phyloP scores from a whole-genome alignment of 2,329 filamentous ascomycete genomes.

The Aspergillus fructus region DNA sequence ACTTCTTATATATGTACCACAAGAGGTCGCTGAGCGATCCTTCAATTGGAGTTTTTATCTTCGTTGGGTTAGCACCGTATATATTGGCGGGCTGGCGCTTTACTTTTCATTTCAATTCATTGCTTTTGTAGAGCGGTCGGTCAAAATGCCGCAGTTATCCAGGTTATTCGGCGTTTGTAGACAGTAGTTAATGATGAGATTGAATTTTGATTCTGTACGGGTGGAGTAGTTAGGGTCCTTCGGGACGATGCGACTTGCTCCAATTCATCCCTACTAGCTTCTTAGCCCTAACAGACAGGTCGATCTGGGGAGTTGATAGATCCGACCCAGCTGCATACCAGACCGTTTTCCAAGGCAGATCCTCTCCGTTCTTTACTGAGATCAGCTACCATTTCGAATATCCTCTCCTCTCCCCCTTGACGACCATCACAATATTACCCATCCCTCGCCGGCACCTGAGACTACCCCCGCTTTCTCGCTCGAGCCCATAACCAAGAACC shows the following conservation, averaged over 20 bases:
- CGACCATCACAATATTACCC: too few relatives aligned
- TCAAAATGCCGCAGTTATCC: background rate
- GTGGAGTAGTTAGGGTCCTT: background rate
- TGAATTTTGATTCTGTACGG: background rate
- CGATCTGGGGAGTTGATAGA: background rate
- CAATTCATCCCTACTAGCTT: background rate
- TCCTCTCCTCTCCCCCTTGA: too few relatives aligned
- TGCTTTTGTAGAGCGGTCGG: background rate
- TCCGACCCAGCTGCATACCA: background rate
- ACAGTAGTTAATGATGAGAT: background rate
- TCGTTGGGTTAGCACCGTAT: background rate
- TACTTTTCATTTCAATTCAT: background rate
- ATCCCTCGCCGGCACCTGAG: too few relatives aligned
- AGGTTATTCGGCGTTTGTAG: background rate
- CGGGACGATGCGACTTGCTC: too few relatives aligned
- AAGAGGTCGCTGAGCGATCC: conserved; percentile 9
- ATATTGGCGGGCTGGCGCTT: background rate
- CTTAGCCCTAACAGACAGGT: background rate
- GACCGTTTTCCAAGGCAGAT: too few relatives aligned
- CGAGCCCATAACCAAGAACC: too few relatives aligned
- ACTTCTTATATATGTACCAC: background rate
- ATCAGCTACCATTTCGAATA: too few relatives aligned
- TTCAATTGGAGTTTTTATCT: background rate
- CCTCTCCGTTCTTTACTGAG: too few relatives aligned
- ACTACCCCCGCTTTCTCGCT: too few relatives aligned